These are phyloP conservation scores for Chamaecyparis obtusa DNA, from an alignment of 75 land plant species.

Conservation along the genomic window DNA sequence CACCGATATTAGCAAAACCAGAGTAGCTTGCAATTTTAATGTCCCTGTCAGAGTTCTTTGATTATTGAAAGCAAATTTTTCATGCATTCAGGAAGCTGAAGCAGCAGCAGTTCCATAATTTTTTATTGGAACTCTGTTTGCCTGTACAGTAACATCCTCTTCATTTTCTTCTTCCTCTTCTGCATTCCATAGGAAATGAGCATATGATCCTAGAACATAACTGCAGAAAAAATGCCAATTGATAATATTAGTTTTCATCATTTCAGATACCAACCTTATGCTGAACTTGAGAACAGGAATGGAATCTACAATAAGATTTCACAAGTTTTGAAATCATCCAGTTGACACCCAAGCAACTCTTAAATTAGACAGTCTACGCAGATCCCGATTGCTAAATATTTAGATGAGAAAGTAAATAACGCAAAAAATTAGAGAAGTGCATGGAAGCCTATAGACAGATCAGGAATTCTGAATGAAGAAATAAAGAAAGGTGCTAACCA, in stretches of 20 bases:
- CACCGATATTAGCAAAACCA: neutral
- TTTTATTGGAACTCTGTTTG: neutral
- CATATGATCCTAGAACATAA: constrained; percentile 31
- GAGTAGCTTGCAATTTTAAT: neutral
- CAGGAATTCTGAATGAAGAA: neutral
- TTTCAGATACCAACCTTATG: neutral
- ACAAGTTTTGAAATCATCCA: neutral
- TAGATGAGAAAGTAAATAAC: neutral
- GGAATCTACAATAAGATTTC: neutral
- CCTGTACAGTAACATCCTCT: neutral
- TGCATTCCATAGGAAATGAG: constrained; percentile 25
- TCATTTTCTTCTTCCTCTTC: constrained; percentile 25
- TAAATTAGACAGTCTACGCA: neutral
- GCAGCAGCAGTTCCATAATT: neutral
- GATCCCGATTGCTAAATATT: neutral
- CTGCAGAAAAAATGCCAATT: constrained; percentile 14
- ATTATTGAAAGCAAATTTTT: neutral
- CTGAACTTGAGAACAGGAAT: neutral
- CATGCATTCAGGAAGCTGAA: neutral
- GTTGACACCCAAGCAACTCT: neutral
- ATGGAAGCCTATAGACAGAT: neutral
- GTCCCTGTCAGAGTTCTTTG: neutral
- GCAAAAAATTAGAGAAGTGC: neutral
- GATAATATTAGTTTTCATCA: neutral
- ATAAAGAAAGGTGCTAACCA: constrained; percentile 18